phyloP scores from a whole-genome alignment of 2,329 filamentous ascomycete species.

The Colletotrichum musicola region DNA sequence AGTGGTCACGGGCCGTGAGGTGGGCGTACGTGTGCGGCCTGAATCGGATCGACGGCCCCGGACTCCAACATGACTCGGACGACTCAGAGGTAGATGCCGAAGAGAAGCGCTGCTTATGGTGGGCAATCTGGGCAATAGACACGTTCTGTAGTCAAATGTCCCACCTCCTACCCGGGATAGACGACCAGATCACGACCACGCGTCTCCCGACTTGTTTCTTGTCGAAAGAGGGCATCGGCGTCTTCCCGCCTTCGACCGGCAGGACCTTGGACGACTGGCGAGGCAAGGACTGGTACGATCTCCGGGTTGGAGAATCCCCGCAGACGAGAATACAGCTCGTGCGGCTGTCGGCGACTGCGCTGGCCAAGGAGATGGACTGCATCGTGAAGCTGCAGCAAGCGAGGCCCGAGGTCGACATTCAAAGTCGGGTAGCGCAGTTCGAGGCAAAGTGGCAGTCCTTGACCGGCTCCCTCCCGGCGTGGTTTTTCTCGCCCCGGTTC shows the following conservation, averaged over 20 bases:
- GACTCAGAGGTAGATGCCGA: background rate
- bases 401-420: background rate
- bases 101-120: conserved; percentile 5
- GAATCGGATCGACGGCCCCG: background rate
- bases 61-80: background rate
- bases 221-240: background rate
- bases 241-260: background rate
- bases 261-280: background rate
- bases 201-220: background rate
- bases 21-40: conserved; percentile 6
- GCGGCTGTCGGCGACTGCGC: background rate
- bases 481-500: background rate
- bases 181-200: background rate
- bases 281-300: background rate
- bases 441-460: background rate
- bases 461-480: background rate
- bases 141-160: background rate
- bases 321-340: background rate
- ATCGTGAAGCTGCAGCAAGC: background rate
- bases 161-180: background rate
- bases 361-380: background rate
- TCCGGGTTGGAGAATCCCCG: background rate
- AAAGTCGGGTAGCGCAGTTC: background rate
- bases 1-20: conserved; percentile 2
- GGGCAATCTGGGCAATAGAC: conserved; percentile 9